Evolutionary conservation across 176 grass and related monocot species (phyloP).

Genomic region (Avena eriantha): DNA sequence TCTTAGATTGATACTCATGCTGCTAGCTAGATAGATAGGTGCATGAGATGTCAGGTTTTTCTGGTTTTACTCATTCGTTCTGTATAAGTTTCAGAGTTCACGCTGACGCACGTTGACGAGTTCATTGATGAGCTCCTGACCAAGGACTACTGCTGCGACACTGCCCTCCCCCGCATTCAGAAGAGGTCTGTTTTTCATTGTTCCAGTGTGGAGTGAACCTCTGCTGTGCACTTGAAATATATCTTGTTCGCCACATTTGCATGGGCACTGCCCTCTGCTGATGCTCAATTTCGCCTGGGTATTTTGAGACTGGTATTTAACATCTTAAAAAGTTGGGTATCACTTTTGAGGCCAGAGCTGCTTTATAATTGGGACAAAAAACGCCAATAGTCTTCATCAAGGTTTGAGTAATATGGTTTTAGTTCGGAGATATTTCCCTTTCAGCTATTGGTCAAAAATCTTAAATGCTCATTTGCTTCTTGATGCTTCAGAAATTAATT

Average conservation of each 20-base stretch:
- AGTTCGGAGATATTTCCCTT: background rate
- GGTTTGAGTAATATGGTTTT: slow-evolving; percentile 5
- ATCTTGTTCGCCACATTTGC: background rate
- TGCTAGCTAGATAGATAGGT: background rate
- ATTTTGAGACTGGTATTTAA: background rate
- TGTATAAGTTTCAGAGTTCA: slow-evolving; percentile 62
- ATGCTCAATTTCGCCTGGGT: background rate
- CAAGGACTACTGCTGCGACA: slow-evolving; percentile 85
- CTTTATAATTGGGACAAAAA: background rate
- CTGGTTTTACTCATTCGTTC: background rate
- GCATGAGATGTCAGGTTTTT: background rate
- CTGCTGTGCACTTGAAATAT: background rate
- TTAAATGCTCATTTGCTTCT: background rate
- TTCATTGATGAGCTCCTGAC: slow-evolving; percentile 93
- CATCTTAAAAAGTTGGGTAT: background rate
- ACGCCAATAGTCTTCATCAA: background rate
- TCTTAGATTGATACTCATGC: background rate
- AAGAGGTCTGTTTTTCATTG: slow-evolving; percentile 65
- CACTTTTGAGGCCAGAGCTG: background rate
- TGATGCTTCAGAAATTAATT: slow-evolving; percentile 21
- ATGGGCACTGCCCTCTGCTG: background rate
- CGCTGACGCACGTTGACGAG: slow-evolving; percentile 78
- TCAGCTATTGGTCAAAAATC: background rate
- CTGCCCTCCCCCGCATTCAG: slow-evolving; percentile 91
- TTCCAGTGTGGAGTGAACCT: background rate